phyloP scores from a whole-genome alignment of 2,329 filamentous ascomycete species.

The Ceratocystis smalleyi region DNA sequence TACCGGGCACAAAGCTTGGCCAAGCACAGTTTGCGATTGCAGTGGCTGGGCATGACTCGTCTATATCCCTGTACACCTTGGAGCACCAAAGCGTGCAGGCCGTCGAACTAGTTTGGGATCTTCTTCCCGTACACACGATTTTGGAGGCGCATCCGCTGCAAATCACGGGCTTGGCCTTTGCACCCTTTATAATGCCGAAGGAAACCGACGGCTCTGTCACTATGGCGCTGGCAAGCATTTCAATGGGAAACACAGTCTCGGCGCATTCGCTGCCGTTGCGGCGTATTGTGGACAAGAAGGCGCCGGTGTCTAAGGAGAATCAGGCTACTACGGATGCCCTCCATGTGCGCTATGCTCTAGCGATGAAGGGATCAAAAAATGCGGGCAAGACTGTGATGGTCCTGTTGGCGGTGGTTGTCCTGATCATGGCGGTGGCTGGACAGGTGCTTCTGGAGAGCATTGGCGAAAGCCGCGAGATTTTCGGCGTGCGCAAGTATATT shows the following conservation, averaged over 20 bases:
- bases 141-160: constrained; percentile 39
- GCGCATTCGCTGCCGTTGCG: constrained; percentile 64
- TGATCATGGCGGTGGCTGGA: constrained; percentile 46
- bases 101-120: constrained; percentile 36
- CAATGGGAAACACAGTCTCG: constrained; percentile 62
- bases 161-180: constrained; percentile 44
- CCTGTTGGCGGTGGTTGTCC: constrained; percentile 35
- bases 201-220: constrained; percentile 29
- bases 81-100: constrained; percentile 42
- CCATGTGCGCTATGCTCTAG: constrained; percentile 52
- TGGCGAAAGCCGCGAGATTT: constrained; percentile 38
- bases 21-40: constrained; percentile 68
- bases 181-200: constrained; percentile 34
- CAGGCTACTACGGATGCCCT: not conserved
- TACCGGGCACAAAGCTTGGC: constrained; percentile 28
- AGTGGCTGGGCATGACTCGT: constrained; percentile 63
- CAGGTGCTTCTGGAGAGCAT: constrained; percentile 50
- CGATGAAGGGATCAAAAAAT: constrained; percentile 37
- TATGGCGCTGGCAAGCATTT: constrained; percentile 60
- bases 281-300: constrained; percentile 27
- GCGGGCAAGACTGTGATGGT: constrained; percentile 37
- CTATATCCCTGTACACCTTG: constrained; percentile 62
- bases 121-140: constrained; percentile 38
- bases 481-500: constrained; percentile 22
- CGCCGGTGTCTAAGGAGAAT: constrained; percentile 25